Evolutionary conservation across 768 basidiomycete genomes (phyloP).

Genomic region (Pleurotus tuber-regium): DNA sequence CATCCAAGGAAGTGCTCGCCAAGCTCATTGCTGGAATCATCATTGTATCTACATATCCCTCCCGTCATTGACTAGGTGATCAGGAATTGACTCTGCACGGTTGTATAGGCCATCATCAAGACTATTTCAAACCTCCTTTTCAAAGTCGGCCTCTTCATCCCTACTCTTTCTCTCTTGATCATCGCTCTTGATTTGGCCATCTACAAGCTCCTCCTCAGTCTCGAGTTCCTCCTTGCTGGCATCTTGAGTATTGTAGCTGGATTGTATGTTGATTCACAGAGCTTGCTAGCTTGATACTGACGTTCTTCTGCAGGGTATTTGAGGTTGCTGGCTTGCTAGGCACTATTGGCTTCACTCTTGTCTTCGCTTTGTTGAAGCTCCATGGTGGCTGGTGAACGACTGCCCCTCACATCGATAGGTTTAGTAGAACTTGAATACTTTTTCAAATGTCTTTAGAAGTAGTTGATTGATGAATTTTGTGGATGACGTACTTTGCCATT

Average conservation of each 20-base stretch:
- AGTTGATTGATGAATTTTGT: no score
- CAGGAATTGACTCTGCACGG: no score
- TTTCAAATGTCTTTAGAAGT: no score
- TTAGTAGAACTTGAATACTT: no score
- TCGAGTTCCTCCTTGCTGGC: conserved; percentile 26
- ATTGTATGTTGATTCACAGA: conserved; percentile 14
- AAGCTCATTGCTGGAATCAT: conserved; percentile 23
- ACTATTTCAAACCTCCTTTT: conserved; percentile 21
- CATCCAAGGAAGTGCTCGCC: conserved; percentile 25
- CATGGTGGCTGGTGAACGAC: neutral
- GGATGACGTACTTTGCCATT: no score
- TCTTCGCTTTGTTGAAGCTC: neutral
- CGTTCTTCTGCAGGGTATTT: neutral
- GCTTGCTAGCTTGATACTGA: neutral
- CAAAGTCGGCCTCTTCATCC: conserved; percentile 18
- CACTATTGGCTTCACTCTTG: neutral
- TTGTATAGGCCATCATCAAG: conserved; percentile 20
- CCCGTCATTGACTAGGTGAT: neutral
- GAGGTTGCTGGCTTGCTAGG: neutral
- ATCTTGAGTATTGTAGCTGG: conserved; percentile 26
- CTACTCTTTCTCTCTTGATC: conserved; percentile 20
- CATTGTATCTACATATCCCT: conserved; percentile 15
- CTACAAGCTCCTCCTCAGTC: conserved; percentile 22
- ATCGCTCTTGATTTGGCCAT: conserved; percentile 23
- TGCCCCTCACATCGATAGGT: no score